Conservation (phyloP, 768 basidiomycete species). For the Hortiboletus flavorubellus region DNA sequence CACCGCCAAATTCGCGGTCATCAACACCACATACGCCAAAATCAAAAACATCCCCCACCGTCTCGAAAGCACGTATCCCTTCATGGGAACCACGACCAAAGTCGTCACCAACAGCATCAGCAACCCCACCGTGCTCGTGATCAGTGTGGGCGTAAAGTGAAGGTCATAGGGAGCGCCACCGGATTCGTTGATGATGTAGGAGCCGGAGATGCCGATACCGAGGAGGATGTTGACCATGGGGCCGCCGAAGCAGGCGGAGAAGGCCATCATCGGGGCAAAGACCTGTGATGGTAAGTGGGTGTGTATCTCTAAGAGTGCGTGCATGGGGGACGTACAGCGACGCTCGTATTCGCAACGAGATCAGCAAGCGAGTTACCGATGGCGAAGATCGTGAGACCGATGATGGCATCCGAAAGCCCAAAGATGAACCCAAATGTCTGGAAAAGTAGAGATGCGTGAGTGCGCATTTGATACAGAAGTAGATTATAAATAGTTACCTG, state of each 20-base stretch:
- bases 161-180: constrained; percentile 58
- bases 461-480: not conserved
- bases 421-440: constrained; percentile 93
- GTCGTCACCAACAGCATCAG: constrained; percentile 72
- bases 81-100: constrained; percentile 79
- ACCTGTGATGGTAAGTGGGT: constrained; percentile 37
- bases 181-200: constrained; percentile 72
- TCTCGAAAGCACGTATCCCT: constrained; percentile 75
- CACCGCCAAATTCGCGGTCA: constrained; percentile 75
- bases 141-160: constrained; percentile 75
- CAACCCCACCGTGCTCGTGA: constrained; percentile 83
- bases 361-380: constrained; percentile 96
- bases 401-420: constrained; percentile 94
- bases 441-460: constrained; percentile 5
- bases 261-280: constrained; percentile 92
- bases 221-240: constrained; percentile 91
- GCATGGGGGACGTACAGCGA: constrained; percentile 57
- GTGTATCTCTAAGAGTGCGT: not conserved
- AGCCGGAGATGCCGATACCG: constrained; percentile 89
- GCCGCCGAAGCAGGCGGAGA: constrained; percentile 92
- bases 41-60: constrained; percentile 84
- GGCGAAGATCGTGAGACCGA: constrained; percentile 95
- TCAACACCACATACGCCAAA: constrained; percentile 66
- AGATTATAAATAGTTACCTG: constrained; percentile 48
- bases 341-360: constrained; percentile 94